These are phyloP conservation scores for Dendrobium catenatum DNA, from an alignment of 106 monocot genomes.

Conservation along the genomic window DNA sequence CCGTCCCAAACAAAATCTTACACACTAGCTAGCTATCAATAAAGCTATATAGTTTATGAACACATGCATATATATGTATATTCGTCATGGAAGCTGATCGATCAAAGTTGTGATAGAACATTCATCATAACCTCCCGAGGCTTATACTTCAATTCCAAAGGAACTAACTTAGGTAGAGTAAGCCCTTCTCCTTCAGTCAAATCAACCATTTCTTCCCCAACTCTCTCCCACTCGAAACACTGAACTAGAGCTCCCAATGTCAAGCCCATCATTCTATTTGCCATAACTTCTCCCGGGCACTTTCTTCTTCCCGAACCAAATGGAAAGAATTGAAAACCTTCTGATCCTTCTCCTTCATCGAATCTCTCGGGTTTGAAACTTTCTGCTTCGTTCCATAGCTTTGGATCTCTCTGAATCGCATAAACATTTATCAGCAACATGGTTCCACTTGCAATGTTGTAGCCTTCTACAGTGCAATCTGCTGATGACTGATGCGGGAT, in stretches of 20 bases:
- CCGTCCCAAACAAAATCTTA: too few relatives aligned
- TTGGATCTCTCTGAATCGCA: slow-evolving; percentile 18
- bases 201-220: slow-evolving; percentile 7
- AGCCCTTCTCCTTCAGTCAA: slow-evolving; percentile 4
- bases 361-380: slow-evolving; percentile 40
- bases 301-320: slow-evolving; percentile 34
- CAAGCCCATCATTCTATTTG: slow-evolving; percentile 5
- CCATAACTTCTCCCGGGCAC: slow-evolving; percentile 26
- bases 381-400: slow-evolving; percentile 7
- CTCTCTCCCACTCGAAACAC: slow-evolving; percentile 18
- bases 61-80: too few relatives aligned
- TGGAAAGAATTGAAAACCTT: not conserved
- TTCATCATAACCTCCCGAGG: slow-evolving; percentile 6
- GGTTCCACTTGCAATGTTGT: slow-evolving; percentile 17
- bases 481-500: slow-evolving; percentile 20
- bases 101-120: not conserved
- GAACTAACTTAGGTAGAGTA: not conserved
- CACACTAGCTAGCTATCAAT: too few relatives aligned
- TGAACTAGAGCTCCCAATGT: slow-evolving; percentile 13
- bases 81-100: not conserved
- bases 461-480: slow-evolving; percentile 18
- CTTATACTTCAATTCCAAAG: slow-evolving; percentile 4
- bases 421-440: slow-evolving; percentile 27
- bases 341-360: not conserved
- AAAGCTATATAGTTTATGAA: too few relatives aligned